Base-by-base conservation (phyloP, 2,329 filamentous ascomycete genomes). In the Cryphonectria nitschkei region DNA sequence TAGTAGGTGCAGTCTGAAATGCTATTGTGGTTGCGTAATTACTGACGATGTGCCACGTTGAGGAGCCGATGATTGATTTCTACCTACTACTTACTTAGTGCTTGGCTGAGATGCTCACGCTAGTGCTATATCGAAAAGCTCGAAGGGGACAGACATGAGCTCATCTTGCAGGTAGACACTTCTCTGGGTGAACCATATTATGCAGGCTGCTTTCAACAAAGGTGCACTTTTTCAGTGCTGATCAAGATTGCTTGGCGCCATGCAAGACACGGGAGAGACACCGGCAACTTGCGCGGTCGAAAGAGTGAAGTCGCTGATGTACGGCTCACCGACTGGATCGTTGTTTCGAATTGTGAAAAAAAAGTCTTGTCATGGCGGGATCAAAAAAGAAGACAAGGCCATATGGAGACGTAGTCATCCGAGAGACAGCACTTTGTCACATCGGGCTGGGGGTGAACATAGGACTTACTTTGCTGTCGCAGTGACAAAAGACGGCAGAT, bases 1-100 rank as follows among this genome's bases (percentile, higher is more conserved):
- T 22, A n/a, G 37, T 39, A 39, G 41, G 6, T 52, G 43, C 34
- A 70, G 43, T 60, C 22, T 68, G 13, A n/a, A 2, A 6, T 32
- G 11, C 26, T 16, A 14, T 61, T 16, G 19, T 22, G 58, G 32
- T 65, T 6, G 63, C 66, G 32, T 32, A 50, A 63, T 34, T 3
- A 34, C 6, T 11, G 46, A 19, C 58, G 16, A 34, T 58, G 11
- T 34, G 32, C 41, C 62, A 61, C 52, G 46, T 63, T 39, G 60
- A 34, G 29, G 56, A 50, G 26, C 6, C n/a, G 67, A 56, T 50
- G 6, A 50, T 16, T 54, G 26, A 26, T 26, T 26, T 26, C 26
- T 26, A 61, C 63, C 43, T 63, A 67, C 65, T 65, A 22, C 52
- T 67, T 58, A 43, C 67, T 69, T 63, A 63, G 37, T 39, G 11